Percentiles rank a stretch among this genome's conserved stretches.
phyloP scores from a whole-genome alignment of 768 basidiomycete genomes.

The Tulasnella sp. region DNA sequence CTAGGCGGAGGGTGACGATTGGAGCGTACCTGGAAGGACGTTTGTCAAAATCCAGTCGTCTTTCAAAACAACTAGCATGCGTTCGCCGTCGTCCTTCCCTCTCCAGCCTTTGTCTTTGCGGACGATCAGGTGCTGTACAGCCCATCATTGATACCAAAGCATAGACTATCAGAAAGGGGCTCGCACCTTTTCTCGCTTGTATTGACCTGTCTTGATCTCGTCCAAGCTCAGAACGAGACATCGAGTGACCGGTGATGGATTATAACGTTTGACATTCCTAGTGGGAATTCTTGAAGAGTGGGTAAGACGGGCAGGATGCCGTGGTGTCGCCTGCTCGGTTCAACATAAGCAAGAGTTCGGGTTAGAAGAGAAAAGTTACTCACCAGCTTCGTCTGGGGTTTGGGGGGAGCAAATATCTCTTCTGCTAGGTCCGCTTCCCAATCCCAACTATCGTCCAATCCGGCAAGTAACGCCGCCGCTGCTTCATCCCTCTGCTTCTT shows the following conservation, averaged over 20 bases:
- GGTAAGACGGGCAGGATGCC: neutral
- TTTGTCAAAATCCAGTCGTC: constrained; percentile 71
- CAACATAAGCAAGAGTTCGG: neutral
- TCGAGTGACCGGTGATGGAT: neutral
- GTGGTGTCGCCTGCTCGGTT: neutral
- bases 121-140: constrained; percentile 5
- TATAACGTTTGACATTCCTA: neutral
- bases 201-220: neutral
- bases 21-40: constrained; percentile 42
- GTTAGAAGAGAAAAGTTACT: neutral
- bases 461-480: neutral
- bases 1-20: neutral
- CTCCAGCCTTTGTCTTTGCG: neutral
- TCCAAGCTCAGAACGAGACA: constrained; percentile 1
- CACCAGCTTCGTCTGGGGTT: neutral
- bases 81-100: constrained; percentile 15
- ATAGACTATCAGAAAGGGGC: neutral
- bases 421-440: neutral
- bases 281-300: neutral
- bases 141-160: neutral
- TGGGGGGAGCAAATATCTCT: neutral
- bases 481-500: neutral
- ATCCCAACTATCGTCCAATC: neutral
- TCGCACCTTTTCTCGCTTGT: constrained; percentile 2
- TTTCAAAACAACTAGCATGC: constrained; percentile 44